Evolutionary conservation across 108 stramenopile genomes (phyloP), one percentile per base, ranked within the genome.

Genomic region (Skeletonema tropicum): DNA sequence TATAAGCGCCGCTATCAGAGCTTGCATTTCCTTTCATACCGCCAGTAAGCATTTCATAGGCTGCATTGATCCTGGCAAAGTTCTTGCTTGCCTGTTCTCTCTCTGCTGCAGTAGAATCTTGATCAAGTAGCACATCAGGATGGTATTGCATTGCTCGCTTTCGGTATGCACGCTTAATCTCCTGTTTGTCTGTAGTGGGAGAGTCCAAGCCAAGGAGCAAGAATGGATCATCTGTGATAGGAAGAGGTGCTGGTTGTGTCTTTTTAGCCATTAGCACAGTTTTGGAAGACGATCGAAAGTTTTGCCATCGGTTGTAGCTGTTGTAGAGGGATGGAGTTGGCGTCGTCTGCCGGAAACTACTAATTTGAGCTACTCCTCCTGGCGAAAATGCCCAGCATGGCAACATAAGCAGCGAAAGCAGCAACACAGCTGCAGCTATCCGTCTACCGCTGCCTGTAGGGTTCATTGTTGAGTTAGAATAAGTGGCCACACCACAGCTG

Each of bases 51-150:
- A 83, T 74, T 45, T 87, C 86, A 60, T 93, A 95, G 29, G 94
- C 94, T 33, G 88, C 78, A 79, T 92, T 92, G 59, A 95, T 91
- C 46, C 86, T 86, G 29, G 91, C 94, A 75, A 95, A 95, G 30
- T 79, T 79, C 70, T 89, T 88, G 57, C 75, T 83, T 39, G 94
- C 94, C 45, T 68, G 38, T 36, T 87, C 81, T 57, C 90, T 86
- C 71, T 92, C 91, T 63, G 74, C 78, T 0, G 68, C 68, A 2
- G 89, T 73, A 19, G 82, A 86, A 59, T 90, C 79, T 30, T 68
- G 63, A 38, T 75, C 80, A 2, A 83, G 75, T 10, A 83, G 38
- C 0, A 95, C 88, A 73, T 95, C 94, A 5, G 94, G 94, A 76
- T 95, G 94, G 74, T 87, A 95, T 57, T 86, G 80, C 70, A 92